Base-by-base conservation (phyloP, 441 rosid species). In the Euphorbia celastroides region DNA sequence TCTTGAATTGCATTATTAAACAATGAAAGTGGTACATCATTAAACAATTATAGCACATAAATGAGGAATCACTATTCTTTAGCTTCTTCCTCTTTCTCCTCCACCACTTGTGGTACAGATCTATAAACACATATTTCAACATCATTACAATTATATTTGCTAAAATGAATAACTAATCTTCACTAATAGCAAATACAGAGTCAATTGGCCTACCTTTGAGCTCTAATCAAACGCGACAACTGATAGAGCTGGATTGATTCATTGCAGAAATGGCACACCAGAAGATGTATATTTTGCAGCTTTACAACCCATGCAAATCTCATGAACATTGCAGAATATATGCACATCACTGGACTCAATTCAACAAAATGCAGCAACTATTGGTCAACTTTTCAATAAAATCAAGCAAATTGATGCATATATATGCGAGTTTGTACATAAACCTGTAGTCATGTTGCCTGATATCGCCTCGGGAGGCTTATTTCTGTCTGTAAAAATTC, bases 401-500 rank as follows among this genome's bases (percentile, higher is more conserved):
- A 48, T n/a, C 8, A 48, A 16, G 22, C 22, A 48, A 17, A 48
- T 48, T 44, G 50, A 17, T 44, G 50, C 50, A 44, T 44, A 44
- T 44, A 5, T 12, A 38, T 38, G 2, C 12, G 2, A 44, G 16
- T n/a, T n/a, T n/a, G n/a, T n/a, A 48, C 17, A 48, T 1, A 48
- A 48, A 48, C 52, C 52, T 48, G 52, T n/a, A 48, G 52, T 48
- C 52, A 48, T 48, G 52, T 48, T 48, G 52, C 52, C 52, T 16
- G 52, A 48, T 48, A 48, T 48, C 20, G 1, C 7, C 7, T 48
- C 52, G 2, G 52, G 52, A 48, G 52, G 52, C 52, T 48, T 48
- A 6, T 48, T 48, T 48, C 12, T 16, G 52, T 48, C 52, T 48
- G 52, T 48, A 17, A 48, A 44, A 7, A 44, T 44, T 44, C 50